A percentile compares a stretch with the other conserved stretches of the same genome.
Evolutionary conservation across 2,329 filamentous ascomycete species (phyloP).

Genomic region (Periglandula ipomoeae): DNA sequence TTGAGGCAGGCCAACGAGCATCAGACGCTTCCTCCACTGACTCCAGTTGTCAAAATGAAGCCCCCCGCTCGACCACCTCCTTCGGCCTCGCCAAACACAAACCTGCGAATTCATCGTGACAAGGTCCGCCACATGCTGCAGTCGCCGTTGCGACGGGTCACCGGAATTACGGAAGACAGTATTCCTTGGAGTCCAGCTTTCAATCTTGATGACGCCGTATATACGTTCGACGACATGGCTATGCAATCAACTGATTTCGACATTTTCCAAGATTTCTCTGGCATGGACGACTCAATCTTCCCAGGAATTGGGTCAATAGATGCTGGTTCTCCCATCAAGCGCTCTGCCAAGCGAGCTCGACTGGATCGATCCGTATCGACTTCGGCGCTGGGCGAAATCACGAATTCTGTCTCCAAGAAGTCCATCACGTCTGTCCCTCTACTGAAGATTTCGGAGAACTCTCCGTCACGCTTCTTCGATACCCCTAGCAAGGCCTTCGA

Average conservation of each 20-base stretch:
- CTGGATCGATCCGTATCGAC: conserved; percentile 55
- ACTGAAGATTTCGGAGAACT: conserved; percentile 37
- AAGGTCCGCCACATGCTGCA: conserved; percentile 74
- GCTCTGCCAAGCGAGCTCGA: conserved; percentile 48
- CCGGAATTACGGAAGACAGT: conserved; percentile 32
- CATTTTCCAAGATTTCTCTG: conserved; percentile 41
- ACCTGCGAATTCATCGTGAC: conserved; percentile 78
- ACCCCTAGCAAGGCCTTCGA: conserved; percentile 52
- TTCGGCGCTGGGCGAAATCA: conserved; percentile 52
- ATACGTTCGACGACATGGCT: conserved; percentile 39
- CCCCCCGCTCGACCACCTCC: conserved; percentile 45
- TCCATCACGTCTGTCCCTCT: conserved; percentile 40
- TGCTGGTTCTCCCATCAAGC: conserved; percentile 59
- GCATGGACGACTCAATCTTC: conserved; percentile 20
- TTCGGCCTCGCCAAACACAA: conserved; percentile 88
- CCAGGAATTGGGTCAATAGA: conserved; percentile 37
- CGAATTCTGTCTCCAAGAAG: conserved; percentile 42
- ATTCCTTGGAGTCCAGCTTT: conserved; percentile 60
- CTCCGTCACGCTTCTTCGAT: conserved; percentile 32
- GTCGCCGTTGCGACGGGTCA: conserved; percentile 53
- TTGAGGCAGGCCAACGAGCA: conserved; percentile 46
- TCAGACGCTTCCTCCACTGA: conserved; percentile 66
- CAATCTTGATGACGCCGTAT: conserved; percentile 48
- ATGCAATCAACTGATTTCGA: conserved; percentile 48
- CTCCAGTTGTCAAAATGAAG: conserved; percentile 76